These are phyloP conservation scores for Coemansia sp. DNA, from an alignment of 192 early-diverging fungal species.

Conservation along the genomic window DNA sequence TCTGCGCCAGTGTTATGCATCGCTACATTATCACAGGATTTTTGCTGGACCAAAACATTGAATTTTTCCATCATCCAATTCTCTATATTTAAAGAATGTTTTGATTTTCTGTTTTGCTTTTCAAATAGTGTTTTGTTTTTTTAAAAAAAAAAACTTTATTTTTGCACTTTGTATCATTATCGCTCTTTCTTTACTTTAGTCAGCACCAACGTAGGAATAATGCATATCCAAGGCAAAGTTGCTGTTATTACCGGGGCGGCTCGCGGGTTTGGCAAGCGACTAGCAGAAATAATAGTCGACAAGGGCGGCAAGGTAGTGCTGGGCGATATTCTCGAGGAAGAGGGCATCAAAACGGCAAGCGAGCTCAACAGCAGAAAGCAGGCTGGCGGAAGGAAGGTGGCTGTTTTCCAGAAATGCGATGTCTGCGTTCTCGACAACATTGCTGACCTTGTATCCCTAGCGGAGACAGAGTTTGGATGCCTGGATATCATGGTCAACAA, in stretches of 20 bases:
- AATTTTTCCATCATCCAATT: background rate
- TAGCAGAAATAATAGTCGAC: slow-evolving; percentile 58
- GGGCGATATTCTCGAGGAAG: slow-evolving; percentile 58
- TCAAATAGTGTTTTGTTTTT: no score
- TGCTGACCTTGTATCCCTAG: slow-evolving; percentile 35
- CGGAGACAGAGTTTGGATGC: slow-evolving; percentile 56
- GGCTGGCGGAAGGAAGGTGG: slow-evolving; percentile 1
- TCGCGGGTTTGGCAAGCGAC: slow-evolving; percentile 66
- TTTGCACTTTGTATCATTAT: slow-evolving; percentile 4
- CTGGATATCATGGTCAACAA: slow-evolving; percentile 67
- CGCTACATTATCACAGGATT: no score
- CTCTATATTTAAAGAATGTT: background rate
- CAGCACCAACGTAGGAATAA: background rate
- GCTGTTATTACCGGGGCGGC: slow-evolving; percentile 71
- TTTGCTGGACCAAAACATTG: background rate
- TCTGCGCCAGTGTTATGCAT: background rate
- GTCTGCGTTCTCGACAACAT: slow-evolving; percentile 47
- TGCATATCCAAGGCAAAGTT: slow-evolving; percentile 58
- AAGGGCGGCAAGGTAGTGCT: slow-evolving; percentile 66
- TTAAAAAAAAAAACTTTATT: background rate
- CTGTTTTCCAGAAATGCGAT: slow-evolving; percentile 57
- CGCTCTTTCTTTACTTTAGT: background rate
- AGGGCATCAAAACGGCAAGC: slow-evolving; percentile 40
- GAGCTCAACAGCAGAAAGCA: slow-evolving; percentile 28
- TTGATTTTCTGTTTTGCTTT: background rate